These are phyloP conservation scores for Pseudogymnoascus sp. DNA, from an alignment of 2,329 filamentous ascomycete genomes.

Conservation along the genomic window DNA sequence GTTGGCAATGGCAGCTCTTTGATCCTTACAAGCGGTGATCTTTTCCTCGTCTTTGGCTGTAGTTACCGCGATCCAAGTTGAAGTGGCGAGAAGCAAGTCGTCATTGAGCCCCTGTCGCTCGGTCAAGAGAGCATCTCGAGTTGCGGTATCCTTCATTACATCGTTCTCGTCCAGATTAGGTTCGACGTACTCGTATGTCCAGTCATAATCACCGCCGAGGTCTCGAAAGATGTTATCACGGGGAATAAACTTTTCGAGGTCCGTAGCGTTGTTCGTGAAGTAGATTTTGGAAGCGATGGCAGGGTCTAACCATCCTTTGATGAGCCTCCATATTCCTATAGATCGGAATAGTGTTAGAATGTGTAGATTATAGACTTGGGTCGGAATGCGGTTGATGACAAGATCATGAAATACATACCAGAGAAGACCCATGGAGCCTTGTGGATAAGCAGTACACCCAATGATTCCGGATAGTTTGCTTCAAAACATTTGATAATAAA, in stretches of 20 bases:
- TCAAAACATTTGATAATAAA: constrained; percentile 76
- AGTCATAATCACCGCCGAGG: constrained; percentile 43
- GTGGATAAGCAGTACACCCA: constrained; percentile 64
- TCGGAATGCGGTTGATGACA: background rate
- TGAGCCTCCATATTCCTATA: constrained; percentile 47
- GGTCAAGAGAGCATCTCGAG: constrained; percentile 40
- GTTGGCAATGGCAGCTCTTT: constrained; percentile 42
- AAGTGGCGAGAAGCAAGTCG: constrained; percentile 50
- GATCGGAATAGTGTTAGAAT: background rate
- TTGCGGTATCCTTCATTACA: constrained; percentile 35
- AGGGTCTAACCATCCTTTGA: constrained; percentile 68
- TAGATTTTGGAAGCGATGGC: constrained; percentile 66
- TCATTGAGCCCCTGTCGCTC: constrained; percentile 45
- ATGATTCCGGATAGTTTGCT: constrained; percentile 67
- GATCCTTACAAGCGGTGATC: constrained; percentile 28
- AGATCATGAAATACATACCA: constrained; percentile 19
- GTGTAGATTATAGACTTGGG: background rate
- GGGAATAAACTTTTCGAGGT: constrained; percentile 54
- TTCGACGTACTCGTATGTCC: constrained; percentile 57
- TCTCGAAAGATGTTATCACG: constrained; percentile 53
- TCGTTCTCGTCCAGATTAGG: constrained; percentile 52
- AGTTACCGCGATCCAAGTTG: constrained; percentile 39
- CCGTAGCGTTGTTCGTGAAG: constrained; percentile 55
- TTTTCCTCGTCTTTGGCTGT: constrained; percentile 17
- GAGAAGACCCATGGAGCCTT: constrained; percentile 67